These are phyloP conservation scores for Piper betle DNA, from an alignment of 164 flowering plant species.

Conservation along the genomic window DNA sequence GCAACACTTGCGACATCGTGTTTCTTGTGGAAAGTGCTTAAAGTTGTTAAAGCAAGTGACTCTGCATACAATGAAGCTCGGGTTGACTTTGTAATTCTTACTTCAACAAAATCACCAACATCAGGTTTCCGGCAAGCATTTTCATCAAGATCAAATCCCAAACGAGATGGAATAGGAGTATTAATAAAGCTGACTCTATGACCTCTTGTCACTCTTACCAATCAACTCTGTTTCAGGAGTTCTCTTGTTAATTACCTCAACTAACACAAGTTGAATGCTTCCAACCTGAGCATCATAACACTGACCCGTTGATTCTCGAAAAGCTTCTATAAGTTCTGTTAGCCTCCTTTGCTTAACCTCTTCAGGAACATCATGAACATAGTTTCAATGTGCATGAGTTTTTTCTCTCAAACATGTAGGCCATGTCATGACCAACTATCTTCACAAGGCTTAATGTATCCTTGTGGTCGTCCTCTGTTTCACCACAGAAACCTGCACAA, in stretches of 20 bases:
- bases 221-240: conserved; percentile 90
- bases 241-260: conserved; percentile 86
- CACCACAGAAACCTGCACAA: conserved; percentile 85
- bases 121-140: conserved; percentile 27
- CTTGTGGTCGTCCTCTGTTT: conserved; percentile 82
- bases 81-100: conserved; percentile 54
- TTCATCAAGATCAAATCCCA: conserved; percentile 8
- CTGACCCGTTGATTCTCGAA: conserved; percentile 82
- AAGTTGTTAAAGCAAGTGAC: conserved; percentile 54
- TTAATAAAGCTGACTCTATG: conserved; percentile 56
- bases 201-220: conserved; percentile 82
- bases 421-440: conserved; percentile 90
- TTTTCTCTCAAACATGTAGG: conserved; percentile 98
- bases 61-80: conserved; percentile 77
- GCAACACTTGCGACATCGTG: no score
- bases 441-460: conserved; percentile 73
- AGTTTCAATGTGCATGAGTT: conserved; percentile 92
- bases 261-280: conserved; percentile 63
- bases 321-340: conserved; percentile 72
- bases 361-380: conserved; percentile 74
- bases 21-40: no score
- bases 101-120: conserved; percentile 88
- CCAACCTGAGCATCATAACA: conserved; percentile 68
- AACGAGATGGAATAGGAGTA: conserved; percentile 31
- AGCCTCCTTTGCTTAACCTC: conserved; percentile 80